Conservation (phyloP, 257 asterid species). For the Lycium barbarum region DNA sequence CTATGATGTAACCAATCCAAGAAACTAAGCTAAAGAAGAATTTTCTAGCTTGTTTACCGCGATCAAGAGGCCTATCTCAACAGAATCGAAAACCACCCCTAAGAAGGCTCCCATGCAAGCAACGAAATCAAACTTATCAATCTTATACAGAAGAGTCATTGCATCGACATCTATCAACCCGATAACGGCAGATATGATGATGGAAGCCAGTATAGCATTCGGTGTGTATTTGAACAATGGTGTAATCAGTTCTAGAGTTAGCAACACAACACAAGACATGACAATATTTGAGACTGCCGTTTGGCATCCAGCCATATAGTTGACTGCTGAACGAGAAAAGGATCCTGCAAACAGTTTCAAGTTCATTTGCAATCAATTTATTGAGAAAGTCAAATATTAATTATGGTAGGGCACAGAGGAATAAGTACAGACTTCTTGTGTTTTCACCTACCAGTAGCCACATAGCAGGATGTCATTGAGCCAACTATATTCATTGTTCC, state of each 20-base stretch:
- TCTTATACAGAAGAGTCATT: constrained; percentile 65
- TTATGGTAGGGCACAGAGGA: background rate
- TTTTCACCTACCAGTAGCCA: constrained; percentile 64
- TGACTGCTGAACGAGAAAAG: constrained; percentile 55
- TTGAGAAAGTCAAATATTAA: background rate
- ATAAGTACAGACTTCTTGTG: background rate
- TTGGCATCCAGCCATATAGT: constrained; percentile 74
- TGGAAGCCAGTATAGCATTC: constrained; percentile 70
- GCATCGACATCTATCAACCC: constrained; percentile 65
- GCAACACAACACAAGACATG: constrained; percentile 63
- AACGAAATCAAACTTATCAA: constrained; percentile 72
- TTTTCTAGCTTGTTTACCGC: constrained; percentile 51
- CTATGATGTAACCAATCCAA: background rate
- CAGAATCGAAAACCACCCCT: constrained; percentile 68
- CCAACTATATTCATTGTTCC: constrained; percentile 79
- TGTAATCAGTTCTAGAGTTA: constrained; percentile 63
- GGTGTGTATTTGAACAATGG: constrained; percentile 83
- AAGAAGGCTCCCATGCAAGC: constrained; percentile 89
- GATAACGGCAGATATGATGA: constrained; percentile 70
- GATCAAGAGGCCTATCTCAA: constrained; percentile 74
- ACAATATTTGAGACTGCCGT: constrained; percentile 76
- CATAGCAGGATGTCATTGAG: constrained; percentile 76
- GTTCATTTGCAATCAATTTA: background rate
- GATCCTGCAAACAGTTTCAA: constrained; percentile 38
- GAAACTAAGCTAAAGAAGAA: background rate